Percentiles rank a stretch among this genome's conserved stretches.
These are phyloP conservation scores for Thalassiosira exigua DNA, from an alignment of 352 stramenopile genomes.

Conservation along the genomic window DNA sequence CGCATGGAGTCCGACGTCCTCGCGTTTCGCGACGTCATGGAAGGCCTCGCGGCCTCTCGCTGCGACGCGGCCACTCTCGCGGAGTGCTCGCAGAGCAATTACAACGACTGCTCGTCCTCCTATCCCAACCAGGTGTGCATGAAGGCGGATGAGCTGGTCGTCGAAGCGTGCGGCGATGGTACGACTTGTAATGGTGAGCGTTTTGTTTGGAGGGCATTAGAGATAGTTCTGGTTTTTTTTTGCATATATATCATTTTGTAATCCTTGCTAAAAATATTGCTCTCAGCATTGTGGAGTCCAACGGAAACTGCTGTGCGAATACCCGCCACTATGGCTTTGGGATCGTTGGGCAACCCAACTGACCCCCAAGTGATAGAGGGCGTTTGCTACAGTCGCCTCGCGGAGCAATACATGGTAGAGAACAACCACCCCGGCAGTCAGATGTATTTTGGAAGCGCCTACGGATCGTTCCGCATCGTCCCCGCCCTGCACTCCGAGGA, in stretches of 20 bases:
- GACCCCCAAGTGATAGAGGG: slow-evolving; percentile 51
- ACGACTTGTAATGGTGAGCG: slow-evolving; percentile 1
- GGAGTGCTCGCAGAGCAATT: slow-evolving; percentile 29
- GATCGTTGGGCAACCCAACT: not conserved
- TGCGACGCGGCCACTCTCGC: slow-evolving; percentile 27
- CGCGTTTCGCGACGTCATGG: slow-evolving; percentile 39
- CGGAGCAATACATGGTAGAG: slow-evolving; percentile 52
- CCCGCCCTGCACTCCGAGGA: slow-evolving; percentile 34
- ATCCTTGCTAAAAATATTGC: not conserved
- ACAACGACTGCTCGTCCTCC: slow-evolving; percentile 25
- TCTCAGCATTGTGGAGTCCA: not conserved
- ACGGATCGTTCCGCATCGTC: slow-evolving; percentile 54
- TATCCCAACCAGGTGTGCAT: slow-evolving; percentile 47
- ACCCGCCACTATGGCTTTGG: too few relatives aligned
- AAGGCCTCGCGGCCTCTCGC: slow-evolving; percentile 28
- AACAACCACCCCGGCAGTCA: slow-evolving; percentile 45
- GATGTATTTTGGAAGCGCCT: slow-evolving; percentile 45
- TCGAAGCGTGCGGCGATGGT: slow-evolving; percentile 26
- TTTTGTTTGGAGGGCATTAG: too few relatives aligned
- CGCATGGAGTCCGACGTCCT: slow-evolving; percentile 33
- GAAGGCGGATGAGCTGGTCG: slow-evolving; percentile 20
- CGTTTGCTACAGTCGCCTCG: slow-evolving; percentile 53
- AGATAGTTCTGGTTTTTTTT: too few relatives aligned
- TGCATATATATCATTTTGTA: not conserved
- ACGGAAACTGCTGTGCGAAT: slow-evolving; percentile 24